Evolutionary conservation across 352 stramenopile species (phyloP).

Genomic region (Pythium brassicae): DNA sequence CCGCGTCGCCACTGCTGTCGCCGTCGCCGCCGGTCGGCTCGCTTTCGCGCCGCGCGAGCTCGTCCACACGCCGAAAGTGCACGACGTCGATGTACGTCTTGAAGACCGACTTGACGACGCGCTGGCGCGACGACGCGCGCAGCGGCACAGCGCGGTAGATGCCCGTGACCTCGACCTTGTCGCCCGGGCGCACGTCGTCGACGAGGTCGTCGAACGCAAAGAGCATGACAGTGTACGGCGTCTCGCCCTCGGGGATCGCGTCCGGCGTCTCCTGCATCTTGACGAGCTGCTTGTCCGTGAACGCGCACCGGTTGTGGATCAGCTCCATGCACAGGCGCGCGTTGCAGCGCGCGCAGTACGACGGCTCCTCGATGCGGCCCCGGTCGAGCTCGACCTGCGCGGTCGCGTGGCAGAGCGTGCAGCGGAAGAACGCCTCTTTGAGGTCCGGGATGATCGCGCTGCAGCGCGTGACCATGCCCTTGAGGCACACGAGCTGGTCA

Average conservation of each 20-base stretch:
- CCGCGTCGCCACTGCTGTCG: no score
- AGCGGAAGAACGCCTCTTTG: slow-evolving; percentile 97
- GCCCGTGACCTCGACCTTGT: slow-evolving; percentile 95
- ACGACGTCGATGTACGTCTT: slow-evolving; percentile 99
- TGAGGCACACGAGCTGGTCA: slow-evolving; percentile 95
- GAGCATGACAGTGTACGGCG: slow-evolving; percentile 95
- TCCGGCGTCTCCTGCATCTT: slow-evolving; percentile 98
- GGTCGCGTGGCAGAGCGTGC: slow-evolving; percentile 90
- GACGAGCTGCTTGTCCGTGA: slow-evolving; percentile 98
- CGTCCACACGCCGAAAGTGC: slow-evolving; percentile 94
- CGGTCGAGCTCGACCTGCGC: slow-evolving; percentile 93
- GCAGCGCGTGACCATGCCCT: slow-evolving; percentile 97
- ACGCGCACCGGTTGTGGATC: slow-evolving; percentile 97
- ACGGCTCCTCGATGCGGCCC: slow-evolving; percentile 95
- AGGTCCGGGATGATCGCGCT: slow-evolving; percentile 97
- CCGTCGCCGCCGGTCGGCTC: slow-evolving; percentile 8
- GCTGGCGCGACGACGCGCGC: slow-evolving; percentile 91
- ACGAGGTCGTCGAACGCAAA: slow-evolving; percentile 99
- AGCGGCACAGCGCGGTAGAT: slow-evolving; percentile 96
- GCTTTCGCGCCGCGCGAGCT: slow-evolving; percentile 47
- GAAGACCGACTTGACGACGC: slow-evolving; percentile 96
- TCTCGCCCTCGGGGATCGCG: slow-evolving; percentile 97
- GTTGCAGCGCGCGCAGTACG: slow-evolving; percentile 84
- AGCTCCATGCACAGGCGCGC: slow-evolving; percentile 93
- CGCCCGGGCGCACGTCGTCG: slow-evolving; percentile 95